Conservation (phyloP, 768 basidiomycete genomes). For the Termitomyces sp. region DNA sequence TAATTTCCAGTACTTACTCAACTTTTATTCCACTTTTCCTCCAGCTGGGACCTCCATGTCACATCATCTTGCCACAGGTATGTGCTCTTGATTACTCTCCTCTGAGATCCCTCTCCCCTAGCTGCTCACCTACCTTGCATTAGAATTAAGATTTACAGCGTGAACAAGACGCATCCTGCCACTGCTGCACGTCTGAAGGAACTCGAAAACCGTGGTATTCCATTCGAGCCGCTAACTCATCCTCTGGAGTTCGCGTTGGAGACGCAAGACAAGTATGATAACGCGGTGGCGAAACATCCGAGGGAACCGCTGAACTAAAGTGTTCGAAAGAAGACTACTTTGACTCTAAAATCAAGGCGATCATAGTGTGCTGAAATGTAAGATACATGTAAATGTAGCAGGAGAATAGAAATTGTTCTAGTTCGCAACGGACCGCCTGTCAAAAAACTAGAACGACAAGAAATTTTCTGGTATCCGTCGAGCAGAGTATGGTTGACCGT, state of each 20-base stretch:
- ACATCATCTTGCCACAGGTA: constrained; percentile 45
- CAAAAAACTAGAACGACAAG: neutral
- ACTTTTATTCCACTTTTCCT: neutral
- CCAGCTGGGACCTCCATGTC: constrained; percentile 50
- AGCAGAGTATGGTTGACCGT: neutral
- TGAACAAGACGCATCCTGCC: constrained; percentile 38
- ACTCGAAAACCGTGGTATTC: constrained; percentile 33
- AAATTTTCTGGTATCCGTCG: neutral
- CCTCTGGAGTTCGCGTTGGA: constrained; percentile 37
- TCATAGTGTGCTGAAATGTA: neutral
- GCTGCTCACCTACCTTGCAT: neutral
- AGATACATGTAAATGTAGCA: neutral
- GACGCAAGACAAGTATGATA: constrained; percentile 26
- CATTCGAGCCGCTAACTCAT: constrained; percentile 36
- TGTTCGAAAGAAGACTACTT: neutral
- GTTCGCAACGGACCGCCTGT: neutral
- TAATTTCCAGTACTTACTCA: neutral
- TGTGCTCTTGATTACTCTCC: neutral
- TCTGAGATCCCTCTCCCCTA: neutral
- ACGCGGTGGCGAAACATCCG: constrained; percentile 21
- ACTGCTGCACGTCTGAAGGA: constrained; percentile 41
- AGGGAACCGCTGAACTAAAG: constrained; percentile 28
- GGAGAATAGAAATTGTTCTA: neutral
- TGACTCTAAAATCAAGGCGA: neutral
- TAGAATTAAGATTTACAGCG: constrained; percentile 52